Percentiles rank a stretch among this genome's conserved stretches.
phyloP scores from a whole-genome alignment of 805 yeast genomes.

The Metschnikowia peoriensis region DNA sequence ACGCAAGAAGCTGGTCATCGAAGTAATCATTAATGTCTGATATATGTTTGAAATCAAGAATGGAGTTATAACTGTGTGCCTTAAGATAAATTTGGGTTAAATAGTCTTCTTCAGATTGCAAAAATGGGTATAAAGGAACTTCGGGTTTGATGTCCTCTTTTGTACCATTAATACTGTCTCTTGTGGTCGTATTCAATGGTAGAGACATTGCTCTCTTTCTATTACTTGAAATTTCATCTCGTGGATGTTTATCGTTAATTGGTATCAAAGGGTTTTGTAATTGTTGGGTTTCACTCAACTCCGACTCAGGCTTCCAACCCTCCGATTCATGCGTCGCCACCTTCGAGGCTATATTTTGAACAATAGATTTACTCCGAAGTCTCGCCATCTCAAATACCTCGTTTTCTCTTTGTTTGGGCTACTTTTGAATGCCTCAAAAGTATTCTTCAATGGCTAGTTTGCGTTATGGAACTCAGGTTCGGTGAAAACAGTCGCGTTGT shows the following conservation, averaged over 20 bases:
- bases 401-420: neutral
- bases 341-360: conserved; percentile 57
- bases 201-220: conserved; percentile 4
- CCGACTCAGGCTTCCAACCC: conserved; percentile 19
- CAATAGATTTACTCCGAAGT: conserved; percentile 60
- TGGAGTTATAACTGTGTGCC: conserved; percentile 41
- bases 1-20: conserved; percentile 32
- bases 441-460: neutral
- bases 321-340: conserved; percentile 41
- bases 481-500: conserved; percentile 5
- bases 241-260: neutral
- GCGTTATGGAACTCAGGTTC: no score
- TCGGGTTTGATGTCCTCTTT: neutral
- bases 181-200: neutral
- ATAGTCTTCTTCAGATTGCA: conserved; percentile 31
- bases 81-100: conserved; percentile 36
- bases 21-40: conserved; percentile 36
- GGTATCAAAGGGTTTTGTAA: conserved; percentile 17
- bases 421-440: neutral
- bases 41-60: conserved; percentile 42
- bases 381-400: conserved; percentile 31
- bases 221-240: neutral
- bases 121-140: conserved; percentile 34
- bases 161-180: neutral
- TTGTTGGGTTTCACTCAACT: conserved; percentile 16